Base-by-base conservation (phyloP, 75 land plant species). In the Sequoiadendron giganteum region DNA sequence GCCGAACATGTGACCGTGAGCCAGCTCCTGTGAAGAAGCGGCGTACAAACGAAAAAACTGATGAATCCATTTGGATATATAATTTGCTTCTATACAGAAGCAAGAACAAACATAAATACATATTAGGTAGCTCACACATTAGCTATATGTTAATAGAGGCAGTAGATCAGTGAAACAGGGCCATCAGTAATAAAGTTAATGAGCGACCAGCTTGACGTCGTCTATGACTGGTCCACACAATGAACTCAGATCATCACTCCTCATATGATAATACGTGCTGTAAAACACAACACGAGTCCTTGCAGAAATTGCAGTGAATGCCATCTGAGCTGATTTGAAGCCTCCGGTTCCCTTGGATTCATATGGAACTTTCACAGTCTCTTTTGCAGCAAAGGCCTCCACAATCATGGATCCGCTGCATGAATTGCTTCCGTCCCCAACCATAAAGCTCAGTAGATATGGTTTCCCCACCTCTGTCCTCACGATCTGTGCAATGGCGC, bases 141-240 rank as follows among this genome's bases (percentile, higher is more conserved):
- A 49, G 54, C 0, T 61, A 65, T 25, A 65, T 25, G 30, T 21
- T 65, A 49, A 65, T 75, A 14, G 16, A 75, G 16, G 77, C 77
- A 21, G 72, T 68, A 68, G 30, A 18, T 54, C 16, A 54, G 16
- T 2, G 25, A 58, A 58, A 58, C 65, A 72, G 10, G 34, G 34
- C 13, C 34, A 30, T 9, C 11, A 70, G 8, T 9, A 30, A 30
- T 58, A 10, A 72, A n/a, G 34, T 72, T 72, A 72, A 72, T 34
- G 77, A 34, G 77, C 77, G 11, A 75, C 3, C 34, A 93, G 86
- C 86, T 42, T 86, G 40, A 94, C 96, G 28, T 92, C 90, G 42
- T 95, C 96, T 1, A 94, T 11, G 30, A 94, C 93, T 30, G 96
- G 96, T 0, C 96, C 96, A 77, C 96, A 95, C 15, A 93, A 82